phyloP scores from a whole-genome alignment of 2,329 filamentous ascomycete species.

The Colletotrichum ledebouriae region DNA sequence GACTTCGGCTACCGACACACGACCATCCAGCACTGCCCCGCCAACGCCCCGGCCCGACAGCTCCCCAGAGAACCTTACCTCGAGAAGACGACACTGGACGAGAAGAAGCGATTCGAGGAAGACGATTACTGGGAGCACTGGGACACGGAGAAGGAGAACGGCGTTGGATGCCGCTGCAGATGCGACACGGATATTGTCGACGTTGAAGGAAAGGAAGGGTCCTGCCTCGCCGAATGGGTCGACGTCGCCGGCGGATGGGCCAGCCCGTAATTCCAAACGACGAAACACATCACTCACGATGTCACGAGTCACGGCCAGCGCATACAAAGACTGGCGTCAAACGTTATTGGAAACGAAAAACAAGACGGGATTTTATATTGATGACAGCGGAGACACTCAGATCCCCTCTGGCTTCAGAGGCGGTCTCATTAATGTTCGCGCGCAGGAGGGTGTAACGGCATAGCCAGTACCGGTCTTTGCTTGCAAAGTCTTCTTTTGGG shows the following conservation, averaged over 20 bases:
- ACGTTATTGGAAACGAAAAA: slow-evolving; percentile 22
- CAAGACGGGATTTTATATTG: slow-evolving; percentile 40
- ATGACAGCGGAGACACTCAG: slow-evolving; percentile 33
- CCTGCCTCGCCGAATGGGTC: slow-evolving; percentile 96
- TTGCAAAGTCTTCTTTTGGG: slow-evolving; percentile 33
- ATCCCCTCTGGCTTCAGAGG: slow-evolving; percentile 23
- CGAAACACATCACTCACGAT: slow-evolving; percentile 30
- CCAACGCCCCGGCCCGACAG: slow-evolving; percentile 92
- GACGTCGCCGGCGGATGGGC: slow-evolving; percentile 96
- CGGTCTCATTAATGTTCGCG: slow-evolving; percentile 32
- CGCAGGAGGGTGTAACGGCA: slow-evolving; percentile 36
- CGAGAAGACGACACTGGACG: slow-evolving; percentile 83
- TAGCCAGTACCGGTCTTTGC: slow-evolving; percentile 35
- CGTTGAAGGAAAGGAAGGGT: slow-evolving; percentile 97
- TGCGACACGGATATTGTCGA: slow-evolving; percentile 98
- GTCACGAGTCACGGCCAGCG: slow-evolving; percentile 37
- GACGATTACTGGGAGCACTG: slow-evolving; percentile 95
- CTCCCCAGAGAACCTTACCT: slow-evolving; percentile 84
- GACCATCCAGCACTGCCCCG: slow-evolving; percentile 97
- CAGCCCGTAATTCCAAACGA: slow-evolving; percentile 53
- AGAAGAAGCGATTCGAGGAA: slow-evolving; percentile 89
- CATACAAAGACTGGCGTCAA: slow-evolving; percentile 25
- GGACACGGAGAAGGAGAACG: slow-evolving; percentile 92
- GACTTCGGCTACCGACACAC: slow-evolving; percentile 99
- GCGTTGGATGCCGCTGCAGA: slow-evolving; percentile 94